Percentiles rank a stretch among this genome's conserved stretches.
Evolutionary conservation across 192 early-diverging fungal genomes (phyloP).

Genomic region (Rhizoclosmatium globosum): DNA sequence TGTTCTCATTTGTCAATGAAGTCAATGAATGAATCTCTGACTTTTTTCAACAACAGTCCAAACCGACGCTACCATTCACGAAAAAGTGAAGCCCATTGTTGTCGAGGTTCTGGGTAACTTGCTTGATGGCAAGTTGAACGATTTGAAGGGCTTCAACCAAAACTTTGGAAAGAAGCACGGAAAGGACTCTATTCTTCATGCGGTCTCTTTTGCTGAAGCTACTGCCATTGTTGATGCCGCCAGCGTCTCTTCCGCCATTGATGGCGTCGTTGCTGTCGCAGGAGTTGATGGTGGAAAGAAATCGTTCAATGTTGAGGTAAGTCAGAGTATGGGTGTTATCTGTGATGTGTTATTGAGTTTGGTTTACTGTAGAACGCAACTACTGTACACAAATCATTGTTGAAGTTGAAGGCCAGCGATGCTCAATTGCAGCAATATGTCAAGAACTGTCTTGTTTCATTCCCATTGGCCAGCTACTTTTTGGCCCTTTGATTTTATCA

Average conservation of each 20-base stretch:
- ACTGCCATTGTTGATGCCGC: not conserved
- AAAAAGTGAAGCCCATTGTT: conserved; percentile 28
- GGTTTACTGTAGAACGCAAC: conserved; percentile 30
- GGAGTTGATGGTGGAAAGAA: not conserved
- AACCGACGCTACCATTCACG: not conserved
- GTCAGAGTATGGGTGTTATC: not conserved
- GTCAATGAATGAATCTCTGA: not conserved
- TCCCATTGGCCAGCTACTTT: conserved; percentile 42
- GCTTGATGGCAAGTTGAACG: conserved; percentile 2
- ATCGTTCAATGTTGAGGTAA: conserved; percentile 19
- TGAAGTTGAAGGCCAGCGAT: conserved; percentile 4
- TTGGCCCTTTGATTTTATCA: not conserved
- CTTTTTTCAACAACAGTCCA: not conserved
- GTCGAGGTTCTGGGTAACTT: conserved; percentile 26
- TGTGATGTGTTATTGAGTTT: not conserved
- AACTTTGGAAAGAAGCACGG: conserved; percentile 18
- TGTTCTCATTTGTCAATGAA: not conserved
- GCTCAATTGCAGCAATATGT: conserved; percentile 32
- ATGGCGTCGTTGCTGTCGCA: conserved; percentile 13
- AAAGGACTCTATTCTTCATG: conserved; percentile 26
- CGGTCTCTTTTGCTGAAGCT: conserved; percentile 25
- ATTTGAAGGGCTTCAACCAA: conserved; percentile 31
- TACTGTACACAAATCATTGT: conserved; percentile 36
- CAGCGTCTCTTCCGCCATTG: conserved; percentile 2
- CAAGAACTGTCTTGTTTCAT: conserved; percentile 8